Evolutionary conservation across 805 yeast species (phyloP), one percentile per base, ranked within the genome.

Genomic region (Candida verbasci): DNA sequence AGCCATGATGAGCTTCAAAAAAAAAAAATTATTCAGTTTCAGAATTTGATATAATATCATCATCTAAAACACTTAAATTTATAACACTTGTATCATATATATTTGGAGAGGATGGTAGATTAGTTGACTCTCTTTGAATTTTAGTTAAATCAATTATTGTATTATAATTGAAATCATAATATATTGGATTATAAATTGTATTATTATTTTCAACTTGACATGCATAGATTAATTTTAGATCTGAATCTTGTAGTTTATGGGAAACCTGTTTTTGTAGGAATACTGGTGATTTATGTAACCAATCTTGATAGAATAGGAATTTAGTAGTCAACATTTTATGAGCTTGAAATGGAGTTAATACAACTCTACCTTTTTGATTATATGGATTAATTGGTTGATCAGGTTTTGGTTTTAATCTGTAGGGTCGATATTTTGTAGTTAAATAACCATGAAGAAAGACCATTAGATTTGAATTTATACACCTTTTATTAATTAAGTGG

Each of bases 1-100:
- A 35, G 97, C 93, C 97, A 91, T 89, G 28, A 20, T 24, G 26
- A 22, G 26, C 12, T 5, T 4, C 7, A 25, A 25, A 25, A 6
- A 14, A 14, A 25, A 12, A 14, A 9, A 25, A 15, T 14, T 25
- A 6, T 21, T 34, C 37, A 11, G 26, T 31, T 27, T 34, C 31
- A 17, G 24, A 16, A 4, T 34, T 29, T 10, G 17, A n/a, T n/a
- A 27, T 16, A 14, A 27, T n/a, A 10, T 34, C 37, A 12, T 18
- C 21, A 20, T 18, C 25, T 10, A 25, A n/a, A 3, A 8, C 17
- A 16, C 34, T 34, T 4, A 25, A 10, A 25, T 40, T 27, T 14
- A 34, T 11, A 11, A 24, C 24, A 17, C 40, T 31, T 3, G 37
- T 22, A 14, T 38, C 42, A 31, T 34, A 12, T 6, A 29, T 29